Conservation (phyloP, 179 eudicot species). For the Carnegiea gigantea region DNA sequence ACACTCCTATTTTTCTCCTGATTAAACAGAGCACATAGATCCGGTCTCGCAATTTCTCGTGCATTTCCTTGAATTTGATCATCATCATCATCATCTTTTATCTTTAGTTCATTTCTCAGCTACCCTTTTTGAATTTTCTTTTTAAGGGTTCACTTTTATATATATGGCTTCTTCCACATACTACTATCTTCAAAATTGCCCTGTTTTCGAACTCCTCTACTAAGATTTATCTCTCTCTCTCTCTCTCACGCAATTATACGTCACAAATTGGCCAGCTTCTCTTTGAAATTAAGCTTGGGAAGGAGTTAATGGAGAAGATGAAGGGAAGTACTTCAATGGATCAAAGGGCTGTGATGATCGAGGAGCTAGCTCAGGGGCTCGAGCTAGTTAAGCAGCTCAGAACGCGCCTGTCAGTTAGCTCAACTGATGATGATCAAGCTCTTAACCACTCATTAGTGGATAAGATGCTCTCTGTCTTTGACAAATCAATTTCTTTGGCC, state of each 20-base stretch:
- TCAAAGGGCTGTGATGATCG: background rate
- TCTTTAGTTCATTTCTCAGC: background rate
- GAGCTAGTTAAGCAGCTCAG: background rate
- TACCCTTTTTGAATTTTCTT: background rate
- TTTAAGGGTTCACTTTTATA: background rate
- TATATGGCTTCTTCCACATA: background rate
- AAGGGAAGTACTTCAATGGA: background rate
- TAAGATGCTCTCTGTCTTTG: background rate
- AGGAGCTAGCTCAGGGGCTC: background rate
- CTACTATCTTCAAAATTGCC: background rate
- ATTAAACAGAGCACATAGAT: background rate
- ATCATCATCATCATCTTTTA: background rate
- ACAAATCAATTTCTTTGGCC: background rate
- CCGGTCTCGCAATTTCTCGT: background rate
- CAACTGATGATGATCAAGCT: background rate
- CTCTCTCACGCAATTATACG: background rate
- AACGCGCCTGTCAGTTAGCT: background rate
- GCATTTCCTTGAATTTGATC: background rate
- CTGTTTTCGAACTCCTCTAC: background rate
- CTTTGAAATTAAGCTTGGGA: too few species aligned
- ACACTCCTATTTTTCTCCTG: background rate
- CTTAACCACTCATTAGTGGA: slow-evolving; percentile 1
- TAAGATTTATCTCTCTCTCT: background rate
- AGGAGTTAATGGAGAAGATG: background rate
- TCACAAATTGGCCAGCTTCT: too few species aligned